A percentile compares a stretch with the other conserved stretches of the same genome.
phyloP scores from a whole-genome alignment of 2,329 filamentous ascomycete species.

The Alternaria brassicae region DNA sequence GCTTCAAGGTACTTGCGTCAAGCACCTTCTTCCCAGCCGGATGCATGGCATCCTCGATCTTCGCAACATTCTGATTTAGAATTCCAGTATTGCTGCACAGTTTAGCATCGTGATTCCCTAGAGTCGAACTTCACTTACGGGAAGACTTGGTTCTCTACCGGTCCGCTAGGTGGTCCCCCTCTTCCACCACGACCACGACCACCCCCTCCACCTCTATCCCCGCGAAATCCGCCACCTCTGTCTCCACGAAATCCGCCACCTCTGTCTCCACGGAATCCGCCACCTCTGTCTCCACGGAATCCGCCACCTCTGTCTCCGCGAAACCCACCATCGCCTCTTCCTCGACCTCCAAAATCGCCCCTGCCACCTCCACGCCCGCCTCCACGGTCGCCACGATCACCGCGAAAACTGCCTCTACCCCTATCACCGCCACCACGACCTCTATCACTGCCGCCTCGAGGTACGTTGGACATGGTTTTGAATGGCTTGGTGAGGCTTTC shows the following conservation, averaged over 20 bases:
- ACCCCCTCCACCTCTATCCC: conserved; percentile 4
- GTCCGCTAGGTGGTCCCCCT: no score
- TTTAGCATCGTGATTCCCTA: no score
- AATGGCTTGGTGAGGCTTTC: conserved; percentile 14
- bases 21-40: conserved; percentile 19
- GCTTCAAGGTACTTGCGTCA: conserved; percentile 11
- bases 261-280: background rate
- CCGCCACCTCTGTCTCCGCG: background rate
- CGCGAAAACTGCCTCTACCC: background rate
- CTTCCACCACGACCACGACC: background rate
- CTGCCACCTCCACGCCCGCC: background rate
- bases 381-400: background rate
- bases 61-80: conserved; percentile 15
- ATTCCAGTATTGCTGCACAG: conserved; percentile 17
- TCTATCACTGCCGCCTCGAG: conserved; percentile 12
- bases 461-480: conserved; percentile 8
- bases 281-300: background rate
- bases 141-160: conserved; percentile 21
- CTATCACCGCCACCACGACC: background rate
- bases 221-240: conserved; percentile 3
- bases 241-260: background rate
- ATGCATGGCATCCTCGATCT: conserved; percentile 21
- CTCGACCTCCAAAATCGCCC: conserved; percentile 1
- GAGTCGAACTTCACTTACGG: no score
- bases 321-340: background rate